Evolutionary conservation across 371 early-diverging fungal genomes (phyloP), one percentile per base, ranked within the genome.

Genomic region (Mucor racemosus): DNA sequence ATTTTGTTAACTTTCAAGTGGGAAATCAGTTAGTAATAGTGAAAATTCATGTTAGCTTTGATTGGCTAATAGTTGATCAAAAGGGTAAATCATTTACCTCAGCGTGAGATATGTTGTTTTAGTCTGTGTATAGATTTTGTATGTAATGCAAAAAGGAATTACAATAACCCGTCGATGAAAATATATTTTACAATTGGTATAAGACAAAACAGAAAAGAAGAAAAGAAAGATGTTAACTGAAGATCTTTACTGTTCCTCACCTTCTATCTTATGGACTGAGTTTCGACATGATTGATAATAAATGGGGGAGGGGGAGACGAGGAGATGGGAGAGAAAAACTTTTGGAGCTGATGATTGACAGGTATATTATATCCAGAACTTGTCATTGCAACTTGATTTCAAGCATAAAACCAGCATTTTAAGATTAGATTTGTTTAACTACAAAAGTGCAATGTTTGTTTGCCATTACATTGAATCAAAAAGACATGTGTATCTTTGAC

Each of bases 1-100:
- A 36, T 56, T 36, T 56, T 56, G 56, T 26, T n/a, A 26, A 14
- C 17, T 15, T 36, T 14, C n/a, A 56, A 36, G 56, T 56, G 56
- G 56, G 56, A 56, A 56, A 56, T 35, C 19, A n/a, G 56, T 56
- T 56, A 56, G 56, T 56, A 56, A 56, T 56, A 14, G 17, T 21
- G 38, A 53, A 53, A 14, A 13, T 53, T 11, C 53, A 53, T 53
- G 31, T 53, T 31, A 14, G 13, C 6, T 53, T 53, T 53, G 53
- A 53, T 53, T 53, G 53, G 53, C 53, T 31, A 31, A 21, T 31
- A 31, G 26, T 31, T 53, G 53, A 26, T 53, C 53, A 53, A 53
- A 26, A 38, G 53, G 53, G 53, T 53, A 53, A 53, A 53, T 5
- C 14, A 53, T 53, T 53, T 53, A 53, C 53, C 31, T 53, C 14